A percentile compares a stretch with the other conserved stretches of the same genome.
These are phyloP conservation scores for Phaeosphaeriaceae sp. DNA, from an alignment of 2,329 filamentous ascomycete species.

Conservation along the genomic window DNA sequence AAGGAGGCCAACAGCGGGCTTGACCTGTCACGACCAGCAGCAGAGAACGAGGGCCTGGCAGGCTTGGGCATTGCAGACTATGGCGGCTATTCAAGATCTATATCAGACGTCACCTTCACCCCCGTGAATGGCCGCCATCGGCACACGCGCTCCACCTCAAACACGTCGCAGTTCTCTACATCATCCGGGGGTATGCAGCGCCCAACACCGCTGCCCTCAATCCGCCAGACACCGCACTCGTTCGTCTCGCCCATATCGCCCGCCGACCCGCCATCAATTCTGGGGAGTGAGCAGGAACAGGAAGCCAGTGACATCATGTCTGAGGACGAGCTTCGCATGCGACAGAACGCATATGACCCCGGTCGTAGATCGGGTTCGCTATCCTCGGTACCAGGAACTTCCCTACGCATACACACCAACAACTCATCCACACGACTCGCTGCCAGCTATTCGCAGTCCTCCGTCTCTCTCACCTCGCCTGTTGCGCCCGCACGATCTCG, in stretches of 20 bases:
- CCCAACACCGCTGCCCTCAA: slow-evolving; percentile 60
- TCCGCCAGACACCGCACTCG: slow-evolving; percentile 62
- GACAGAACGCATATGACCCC: slow-evolving; percentile 47
- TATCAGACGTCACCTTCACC: slow-evolving; percentile 54
- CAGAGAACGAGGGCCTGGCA: slow-evolving; percentile 60
- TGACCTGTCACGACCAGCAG: slow-evolving; percentile 62
- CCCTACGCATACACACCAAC: slow-evolving; percentile 47
- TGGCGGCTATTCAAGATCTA: slow-evolving; percentile 46
- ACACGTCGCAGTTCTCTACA: slow-evolving; percentile 61
- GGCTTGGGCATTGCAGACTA: slow-evolving; percentile 64
- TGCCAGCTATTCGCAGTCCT: slow-evolving; percentile 60
- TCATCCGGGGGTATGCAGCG: slow-evolving; percentile 57
- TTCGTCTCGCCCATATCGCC: slow-evolving; percentile 61
- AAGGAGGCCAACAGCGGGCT: slow-evolving; percentile 55
- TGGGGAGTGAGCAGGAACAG: slow-evolving; percentile 53
- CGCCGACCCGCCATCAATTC: slow-evolving; percentile 58
- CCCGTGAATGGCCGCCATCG: slow-evolving; percentile 49
- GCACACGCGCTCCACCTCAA: slow-evolving; percentile 62
- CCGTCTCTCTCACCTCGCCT: slow-evolving; percentile 57
- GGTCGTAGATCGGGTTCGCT: slow-evolving; percentile 54
- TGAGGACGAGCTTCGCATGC: slow-evolving; percentile 54
- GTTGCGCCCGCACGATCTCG: slow-evolving; percentile 52
- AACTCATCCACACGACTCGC: slow-evolving; percentile 54
- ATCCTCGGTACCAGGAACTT: slow-evolving; percentile 50
- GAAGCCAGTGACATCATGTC: slow-evolving; percentile 54